These are phyloP conservation scores for Cystobasidium ongulense DNA, from an alignment of 768 basidiomycete genomes.

Conservation along the genomic window DNA sequence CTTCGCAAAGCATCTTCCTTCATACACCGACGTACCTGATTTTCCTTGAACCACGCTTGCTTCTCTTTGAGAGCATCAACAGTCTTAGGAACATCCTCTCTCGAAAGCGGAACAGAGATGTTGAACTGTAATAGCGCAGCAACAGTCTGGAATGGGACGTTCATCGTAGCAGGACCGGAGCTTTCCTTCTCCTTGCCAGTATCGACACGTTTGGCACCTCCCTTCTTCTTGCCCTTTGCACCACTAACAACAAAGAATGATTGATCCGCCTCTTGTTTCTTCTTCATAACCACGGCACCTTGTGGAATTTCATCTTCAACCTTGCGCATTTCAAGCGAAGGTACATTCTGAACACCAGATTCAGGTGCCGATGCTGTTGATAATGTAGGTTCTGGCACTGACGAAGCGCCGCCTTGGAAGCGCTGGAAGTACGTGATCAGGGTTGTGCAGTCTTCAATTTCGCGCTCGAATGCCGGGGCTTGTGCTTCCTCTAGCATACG, in stretches of 20 bases:
- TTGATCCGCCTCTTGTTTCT: constrained; percentile 73
- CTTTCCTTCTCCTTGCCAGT: constrained; percentile 37
- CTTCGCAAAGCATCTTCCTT: no score
- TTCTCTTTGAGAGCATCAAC: constrained; percentile 86
- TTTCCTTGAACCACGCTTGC: constrained; percentile 89
- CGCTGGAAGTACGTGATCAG: constrained; percentile 77
- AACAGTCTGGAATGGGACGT: constrained; percentile 76
- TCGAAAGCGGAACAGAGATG: constrained; percentile 76
- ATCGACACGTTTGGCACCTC: constrained; percentile 40
- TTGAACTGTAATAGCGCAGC: constrained; percentile 76
- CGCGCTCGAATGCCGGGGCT: constrained; percentile 75
- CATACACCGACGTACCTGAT: constrained; percentile 57
- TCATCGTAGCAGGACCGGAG: constrained; percentile 49
- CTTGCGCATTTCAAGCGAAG: constrained; percentile 73
- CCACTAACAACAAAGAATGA: constrained; percentile 60
- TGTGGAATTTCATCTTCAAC: constrained; percentile 63
- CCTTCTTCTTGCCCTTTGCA: constrained; percentile 53
- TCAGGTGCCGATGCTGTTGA: constrained; percentile 46
- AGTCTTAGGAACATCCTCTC: constrained; percentile 68
- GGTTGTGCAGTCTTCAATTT: constrained; percentile 94
- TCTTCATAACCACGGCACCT: constrained; percentile 70
- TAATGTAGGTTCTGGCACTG: constrained; percentile 31
- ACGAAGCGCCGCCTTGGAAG: constrained; percentile 49
- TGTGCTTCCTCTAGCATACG: constrained; percentile 83
- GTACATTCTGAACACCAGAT: constrained; percentile 54